phyloP scores from a whole-genome alignment of 2,329 filamentous ascomycete genomes.

The Fusarium sp. region DNA sequence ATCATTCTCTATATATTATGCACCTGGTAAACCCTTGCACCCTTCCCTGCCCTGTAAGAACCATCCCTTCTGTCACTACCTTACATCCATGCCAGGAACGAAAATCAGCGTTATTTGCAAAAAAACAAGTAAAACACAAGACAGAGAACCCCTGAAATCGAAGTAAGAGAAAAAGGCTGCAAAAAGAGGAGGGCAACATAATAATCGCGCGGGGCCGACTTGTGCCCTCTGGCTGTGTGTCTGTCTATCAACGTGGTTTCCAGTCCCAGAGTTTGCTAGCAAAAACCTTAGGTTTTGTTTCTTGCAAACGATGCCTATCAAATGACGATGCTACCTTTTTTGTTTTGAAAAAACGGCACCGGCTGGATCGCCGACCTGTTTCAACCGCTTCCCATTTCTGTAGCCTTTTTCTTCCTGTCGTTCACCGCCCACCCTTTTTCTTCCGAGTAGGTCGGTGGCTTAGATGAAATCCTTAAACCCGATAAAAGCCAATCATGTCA shows the following conservation, averaged over 20 bases:
- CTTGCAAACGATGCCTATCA: slow-evolving; percentile 42
- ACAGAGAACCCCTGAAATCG: slow-evolving; percentile 33
- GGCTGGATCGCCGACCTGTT: slow-evolving; percentile 39
- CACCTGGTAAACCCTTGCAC: slow-evolving; percentile 41
- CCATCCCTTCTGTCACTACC: slow-evolving; percentile 37
- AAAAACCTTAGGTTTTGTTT: slow-evolving; percentile 35
- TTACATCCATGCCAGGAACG: slow-evolving; percentile 39
- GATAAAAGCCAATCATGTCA: slow-evolving; percentile 40
- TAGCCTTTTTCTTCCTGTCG: slow-evolving; percentile 42
- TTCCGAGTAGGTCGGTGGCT: slow-evolving; percentile 35
- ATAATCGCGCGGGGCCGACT: slow-evolving; percentile 38
- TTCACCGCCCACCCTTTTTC: slow-evolving; percentile 33
- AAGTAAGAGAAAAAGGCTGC: slow-evolving; percentile 37
- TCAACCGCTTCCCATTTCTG: slow-evolving; percentile 41
- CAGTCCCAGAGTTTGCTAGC: slow-evolving; percentile 38
- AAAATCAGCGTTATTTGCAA: slow-evolving; percentile 31
- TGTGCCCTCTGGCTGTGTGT: slow-evolving; percentile 42
- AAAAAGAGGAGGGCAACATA: slow-evolving; percentile 39
- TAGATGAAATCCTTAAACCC: slow-evolving; percentile 37
- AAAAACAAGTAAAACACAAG: slow-evolving; percentile 27
- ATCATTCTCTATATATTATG: slow-evolving; percentile 45
- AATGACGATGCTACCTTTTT: slow-evolving; percentile 41
- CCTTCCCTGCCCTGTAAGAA: slow-evolving; percentile 35
- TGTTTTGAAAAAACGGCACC: slow-evolving; percentile 40
- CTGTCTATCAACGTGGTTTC: slow-evolving; percentile 43